Percentiles rank a stretch among this genome's conserved stretches.
Evolutionary conservation across 2,329 filamentous ascomycete genomes (phyloP).

Genomic region (Colletotrichum sp.): DNA sequence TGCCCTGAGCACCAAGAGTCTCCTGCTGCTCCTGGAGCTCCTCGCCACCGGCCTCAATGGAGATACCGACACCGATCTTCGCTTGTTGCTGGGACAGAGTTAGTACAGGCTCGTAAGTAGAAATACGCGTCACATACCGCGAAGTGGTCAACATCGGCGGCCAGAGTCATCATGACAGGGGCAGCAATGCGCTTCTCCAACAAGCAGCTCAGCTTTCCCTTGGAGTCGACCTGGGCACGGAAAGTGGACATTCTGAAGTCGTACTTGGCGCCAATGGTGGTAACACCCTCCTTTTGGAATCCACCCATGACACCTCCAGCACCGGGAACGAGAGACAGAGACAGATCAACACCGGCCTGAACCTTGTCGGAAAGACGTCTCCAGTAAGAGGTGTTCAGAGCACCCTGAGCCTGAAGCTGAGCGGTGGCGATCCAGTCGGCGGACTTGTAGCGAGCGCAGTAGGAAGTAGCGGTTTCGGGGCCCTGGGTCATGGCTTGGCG

Average conservation of each 20-base stretch:
- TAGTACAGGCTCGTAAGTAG: constrained; percentile 24
- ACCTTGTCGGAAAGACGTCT: constrained; percentile 90
- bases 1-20: constrained; percentile 54
- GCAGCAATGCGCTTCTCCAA: constrained; percentile 96
- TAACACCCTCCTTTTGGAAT: constrained; percentile 83
- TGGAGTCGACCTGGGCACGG: constrained; percentile 93
- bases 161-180: constrained; percentile 91
- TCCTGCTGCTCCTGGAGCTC: constrained; percentile 89
- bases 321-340: constrained; percentile 77
- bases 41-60: constrained; percentile 84
- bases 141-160: constrained; percentile 93
- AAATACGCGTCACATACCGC: constrained; percentile 68
- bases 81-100: constrained; percentile 75
- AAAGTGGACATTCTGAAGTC: constrained; percentile 93
- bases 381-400: constrained; percentile 93
- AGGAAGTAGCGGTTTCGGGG: constrained; percentile 90
- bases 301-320: constrained; percentile 76
- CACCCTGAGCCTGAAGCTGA: constrained; percentile 83
- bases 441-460: constrained; percentile 89
- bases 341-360: constrained; percentile 94
- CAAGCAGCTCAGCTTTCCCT: constrained; percentile 90
- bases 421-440: constrained; percentile 92
- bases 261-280: constrained; percentile 95
- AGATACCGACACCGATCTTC: constrained; percentile 93
- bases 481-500: constrained; percentile 81